Evolutionary conservation across 371 early-diverging fungal species (phyloP).

Genomic region (Neoconidiobolus thromboides): DNA sequence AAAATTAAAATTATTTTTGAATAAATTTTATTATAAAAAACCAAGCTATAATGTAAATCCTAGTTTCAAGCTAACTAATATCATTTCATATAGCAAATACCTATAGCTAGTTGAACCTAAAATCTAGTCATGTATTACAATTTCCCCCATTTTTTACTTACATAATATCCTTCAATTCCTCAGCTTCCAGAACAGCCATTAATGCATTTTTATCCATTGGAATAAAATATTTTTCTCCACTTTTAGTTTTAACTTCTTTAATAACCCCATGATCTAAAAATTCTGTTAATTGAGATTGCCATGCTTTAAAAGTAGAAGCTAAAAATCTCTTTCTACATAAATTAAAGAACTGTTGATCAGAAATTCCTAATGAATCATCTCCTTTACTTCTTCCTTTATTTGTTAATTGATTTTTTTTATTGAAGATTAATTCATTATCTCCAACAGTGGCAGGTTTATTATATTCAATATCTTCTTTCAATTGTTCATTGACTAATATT

Average conservation of each 20-base stretch:
- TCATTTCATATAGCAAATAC: no score
- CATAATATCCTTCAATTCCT: no score
- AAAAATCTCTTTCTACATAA: not conserved
- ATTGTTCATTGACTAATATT: slow-evolving; percentile 47
- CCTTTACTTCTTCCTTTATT: not conserved
- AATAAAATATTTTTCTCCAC: not conserved
- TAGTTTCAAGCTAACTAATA: no score
- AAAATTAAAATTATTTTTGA: no score
- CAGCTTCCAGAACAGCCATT: no score
- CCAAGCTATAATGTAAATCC: no score
- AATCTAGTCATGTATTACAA: no score
- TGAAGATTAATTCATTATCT: not conserved
- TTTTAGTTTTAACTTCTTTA: not conserved
- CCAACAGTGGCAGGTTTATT: not conserved
- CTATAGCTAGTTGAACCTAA: no score
- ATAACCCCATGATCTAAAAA: not conserved
- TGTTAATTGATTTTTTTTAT: not conserved
- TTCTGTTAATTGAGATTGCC: not conserved
- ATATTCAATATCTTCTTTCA: slow-evolving; percentile 11
- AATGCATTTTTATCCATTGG: not conserved
- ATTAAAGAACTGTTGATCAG: not conserved
- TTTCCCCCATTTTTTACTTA: no score
- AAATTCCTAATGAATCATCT: not conserved
- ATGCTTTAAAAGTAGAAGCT: not conserved
- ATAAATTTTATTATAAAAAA: no score